Evolutionary conservation across 306 rosid species (phyloP).

Genomic region (Cucurbita pepo): DNA sequence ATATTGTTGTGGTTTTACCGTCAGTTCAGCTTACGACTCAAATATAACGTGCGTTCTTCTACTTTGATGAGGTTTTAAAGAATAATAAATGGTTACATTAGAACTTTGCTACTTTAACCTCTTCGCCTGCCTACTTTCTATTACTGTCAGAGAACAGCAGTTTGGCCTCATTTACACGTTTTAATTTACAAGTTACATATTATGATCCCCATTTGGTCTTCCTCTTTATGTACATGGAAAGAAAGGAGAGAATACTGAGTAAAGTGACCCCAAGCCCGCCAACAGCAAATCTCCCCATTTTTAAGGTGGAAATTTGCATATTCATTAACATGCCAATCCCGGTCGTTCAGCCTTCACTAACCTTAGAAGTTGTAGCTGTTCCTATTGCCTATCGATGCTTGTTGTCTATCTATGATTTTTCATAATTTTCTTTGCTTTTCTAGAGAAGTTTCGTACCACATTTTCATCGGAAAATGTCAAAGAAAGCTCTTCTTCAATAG

Average conservation of each 20-base stretch:
- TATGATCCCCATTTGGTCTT: neutral
- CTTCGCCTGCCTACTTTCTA: too few species aligned
- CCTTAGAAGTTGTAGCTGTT: neutral
- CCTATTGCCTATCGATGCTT: neutral
- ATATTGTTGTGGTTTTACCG: neutral
- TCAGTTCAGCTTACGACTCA: neutral
- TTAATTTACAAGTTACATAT: neutral
- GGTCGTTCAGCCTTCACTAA: neutral
- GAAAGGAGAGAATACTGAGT: neutral
- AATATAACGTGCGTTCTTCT: neutral
- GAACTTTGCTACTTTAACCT: too few species aligned
- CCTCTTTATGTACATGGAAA: neutral
- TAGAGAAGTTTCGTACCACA: conserved; percentile 34
- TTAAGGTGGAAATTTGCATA: neutral
- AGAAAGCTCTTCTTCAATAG: conserved; percentile 57
- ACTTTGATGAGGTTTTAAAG: too few species aligned
- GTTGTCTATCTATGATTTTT: neutral
- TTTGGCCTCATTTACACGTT: neutral
- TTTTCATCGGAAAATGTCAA: conserved; percentile 56
- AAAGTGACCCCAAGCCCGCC: neutral
- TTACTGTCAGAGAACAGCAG: neutral
- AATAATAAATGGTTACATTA: too few species aligned
- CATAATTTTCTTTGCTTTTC: conserved; percentile 30
- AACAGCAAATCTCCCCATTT: neutral
- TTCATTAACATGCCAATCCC: neutral